phyloP scores from a whole-genome alignment of 257 asterid species.

The Dorcoceras hygrometricum region DNA sequence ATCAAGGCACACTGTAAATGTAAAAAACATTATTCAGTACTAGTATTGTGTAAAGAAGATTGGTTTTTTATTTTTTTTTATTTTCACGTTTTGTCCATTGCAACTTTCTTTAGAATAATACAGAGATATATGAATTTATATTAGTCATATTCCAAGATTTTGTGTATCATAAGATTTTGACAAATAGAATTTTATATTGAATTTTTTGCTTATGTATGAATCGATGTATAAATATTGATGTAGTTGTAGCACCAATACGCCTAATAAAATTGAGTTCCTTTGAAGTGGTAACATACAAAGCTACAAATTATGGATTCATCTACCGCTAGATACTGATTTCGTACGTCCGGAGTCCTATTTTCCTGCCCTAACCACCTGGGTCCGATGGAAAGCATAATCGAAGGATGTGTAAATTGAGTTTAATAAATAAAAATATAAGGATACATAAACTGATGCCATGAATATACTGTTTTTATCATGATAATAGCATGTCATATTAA shows the following conservation, averaged over 20 bases:
- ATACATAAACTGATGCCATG: no score
- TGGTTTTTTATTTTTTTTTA: background rate
- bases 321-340: background rate
- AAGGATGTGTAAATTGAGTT: no score
- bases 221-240: no score
- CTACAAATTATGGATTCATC: background rate
- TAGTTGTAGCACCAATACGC: no score
- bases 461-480: no score
- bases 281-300: background rate
- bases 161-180: no score
- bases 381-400: background rate
- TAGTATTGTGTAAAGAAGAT: conserved; percentile 2
- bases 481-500: no score
- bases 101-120: background rate
- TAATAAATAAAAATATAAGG: no score
- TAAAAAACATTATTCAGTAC: conserved; percentile 10
- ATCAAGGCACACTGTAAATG: conserved; percentile 15
- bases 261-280: background rate
- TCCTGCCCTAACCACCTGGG: background rate
- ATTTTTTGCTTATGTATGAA: no score
- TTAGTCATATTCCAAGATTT: no score
- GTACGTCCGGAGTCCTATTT: background rate
- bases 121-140: no score
- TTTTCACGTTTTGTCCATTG: background rate
- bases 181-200: no score